Evolutionary conservation across 495 filamentous ascomycete species (phyloP).

Genomic region (Lasiosphaeris hirsuta): DNA sequence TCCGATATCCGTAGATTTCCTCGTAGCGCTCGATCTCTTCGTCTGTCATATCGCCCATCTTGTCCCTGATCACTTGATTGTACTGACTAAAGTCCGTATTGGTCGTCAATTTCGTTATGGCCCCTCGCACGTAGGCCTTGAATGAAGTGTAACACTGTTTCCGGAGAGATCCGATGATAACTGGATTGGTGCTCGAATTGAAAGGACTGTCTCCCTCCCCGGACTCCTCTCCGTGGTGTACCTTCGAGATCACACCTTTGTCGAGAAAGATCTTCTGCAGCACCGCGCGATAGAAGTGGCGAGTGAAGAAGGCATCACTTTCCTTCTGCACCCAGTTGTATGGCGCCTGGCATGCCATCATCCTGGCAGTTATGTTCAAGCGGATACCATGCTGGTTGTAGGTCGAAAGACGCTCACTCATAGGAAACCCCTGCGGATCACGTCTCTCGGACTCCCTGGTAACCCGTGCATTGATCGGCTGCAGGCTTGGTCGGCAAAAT

Average conservation of each 20-base stretch:
- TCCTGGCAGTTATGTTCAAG: conserved; percentile 91
- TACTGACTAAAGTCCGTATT: conserved; percentile 53
- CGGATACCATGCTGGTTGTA: conserved; percentile 64
- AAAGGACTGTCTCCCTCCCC: conserved; percentile 42
- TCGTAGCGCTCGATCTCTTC: conserved; percentile 72
- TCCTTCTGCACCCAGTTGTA: conserved; percentile 82
- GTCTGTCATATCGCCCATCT: conserved; percentile 62
- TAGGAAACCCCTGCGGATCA: conserved; percentile 89
- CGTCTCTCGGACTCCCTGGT: conserved; percentile 52
- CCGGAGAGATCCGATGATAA: conserved; percentile 81
- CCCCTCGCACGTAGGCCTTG: conserved; percentile 72
- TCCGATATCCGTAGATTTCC: conserved; percentile 55
- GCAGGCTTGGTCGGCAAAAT: conserved; percentile 59
- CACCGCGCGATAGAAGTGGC: conserved; percentile 90
- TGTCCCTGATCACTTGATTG: conserved; percentile 54
- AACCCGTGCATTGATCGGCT: conserved; percentile 50
- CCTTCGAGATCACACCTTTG: conserved; percentile 62
- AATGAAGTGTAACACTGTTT: conserved; percentile 80
- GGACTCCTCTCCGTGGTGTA: conserved; percentile 42
- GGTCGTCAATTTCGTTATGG: conserved; percentile 66
- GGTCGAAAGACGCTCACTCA: conserved; percentile 69
- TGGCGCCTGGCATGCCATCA: conserved; percentile 95
- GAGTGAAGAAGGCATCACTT: conserved; percentile 82
- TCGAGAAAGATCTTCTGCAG: conserved; percentile 89
- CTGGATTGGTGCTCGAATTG: conserved; percentile 58